Evolutionary conservation across 2,329 filamentous ascomycete genomes (phyloP).

Genomic region (Cadophora sp.): DNA sequence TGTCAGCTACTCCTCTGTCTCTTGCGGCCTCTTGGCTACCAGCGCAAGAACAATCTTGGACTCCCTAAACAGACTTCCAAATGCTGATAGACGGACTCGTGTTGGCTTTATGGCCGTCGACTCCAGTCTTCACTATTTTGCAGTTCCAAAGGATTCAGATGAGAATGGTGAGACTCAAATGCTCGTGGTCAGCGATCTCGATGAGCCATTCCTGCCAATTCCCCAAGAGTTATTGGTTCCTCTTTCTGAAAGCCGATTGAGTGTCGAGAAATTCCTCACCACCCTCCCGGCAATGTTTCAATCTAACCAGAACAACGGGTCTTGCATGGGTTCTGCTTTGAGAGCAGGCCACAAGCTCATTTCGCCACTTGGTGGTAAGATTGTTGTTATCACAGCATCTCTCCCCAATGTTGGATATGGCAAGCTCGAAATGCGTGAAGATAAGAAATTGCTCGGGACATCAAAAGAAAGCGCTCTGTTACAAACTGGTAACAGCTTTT

Average conservation of each 20-base stretch:
- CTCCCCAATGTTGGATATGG: conserved; percentile 90
- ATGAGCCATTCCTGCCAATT: conserved; percentile 95
- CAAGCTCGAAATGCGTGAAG: conserved; percentile 90
- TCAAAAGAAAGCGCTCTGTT: conserved; percentile 87
- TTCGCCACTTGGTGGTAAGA: conserved; percentile 91
- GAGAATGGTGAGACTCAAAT: conserved; percentile 87
- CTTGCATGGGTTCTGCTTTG: conserved; percentile 94
- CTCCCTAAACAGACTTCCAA: conserved; percentile 96
- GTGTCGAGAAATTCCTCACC: conserved; percentile 88
- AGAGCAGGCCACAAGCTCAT: conserved; percentile 96
- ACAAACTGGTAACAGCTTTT: conserved; percentile 94
- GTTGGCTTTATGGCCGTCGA: conserved; percentile 96
- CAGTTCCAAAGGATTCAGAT: conserved; percentile 85
- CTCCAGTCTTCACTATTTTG: conserved; percentile 94
- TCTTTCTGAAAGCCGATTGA: conserved; percentile 85
- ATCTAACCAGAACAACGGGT: conserved; percentile 86
- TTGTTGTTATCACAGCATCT: conserved; percentile 88
- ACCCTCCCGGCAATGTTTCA: conserved; percentile 97
- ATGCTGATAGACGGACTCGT: conserved; percentile 89
- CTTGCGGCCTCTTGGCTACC: conserved; percentile 89
- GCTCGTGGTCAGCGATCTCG: conserved; percentile 92
- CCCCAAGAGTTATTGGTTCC: conserved; percentile 91
- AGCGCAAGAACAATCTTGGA: conserved; percentile 93
- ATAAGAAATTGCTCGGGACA: conserved; percentile 94
- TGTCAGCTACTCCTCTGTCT: conserved; percentile 89